These are phyloP conservation scores for Crucibulum laeve DNA, from an alignment of 768 basidiomycete genomes.

Conservation along the genomic window DNA sequence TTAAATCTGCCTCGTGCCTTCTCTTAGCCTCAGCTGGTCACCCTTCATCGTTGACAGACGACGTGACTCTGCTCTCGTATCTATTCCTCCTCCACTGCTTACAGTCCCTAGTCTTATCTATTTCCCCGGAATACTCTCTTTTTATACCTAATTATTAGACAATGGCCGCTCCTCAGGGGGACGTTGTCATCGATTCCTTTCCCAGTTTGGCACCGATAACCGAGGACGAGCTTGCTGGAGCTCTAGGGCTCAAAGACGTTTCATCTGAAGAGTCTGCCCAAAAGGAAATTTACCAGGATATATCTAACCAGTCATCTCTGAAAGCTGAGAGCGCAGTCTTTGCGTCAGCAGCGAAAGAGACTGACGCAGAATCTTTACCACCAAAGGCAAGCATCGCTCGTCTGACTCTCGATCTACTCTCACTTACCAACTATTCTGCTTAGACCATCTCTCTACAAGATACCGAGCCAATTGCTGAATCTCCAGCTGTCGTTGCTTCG, in stretches of 20 bases:
- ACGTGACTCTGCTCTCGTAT: background rate
- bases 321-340: too few relatives aligned
- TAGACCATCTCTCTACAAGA: too few relatives aligned
- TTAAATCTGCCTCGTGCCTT: too few relatives aligned
- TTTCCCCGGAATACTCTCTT: conserved; percentile 9
- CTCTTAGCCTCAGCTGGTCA: too few relatives aligned
- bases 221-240: background rate
- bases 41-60: background rate
- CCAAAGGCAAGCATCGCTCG: too few relatives aligned
- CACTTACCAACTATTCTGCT: too few relatives aligned
- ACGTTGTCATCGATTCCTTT: background rate
- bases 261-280: background rate
- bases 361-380: too few relatives aligned
- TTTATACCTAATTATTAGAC: conserved; percentile 12
- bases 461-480: too few relatives aligned
- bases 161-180: conserved; percentile 13
- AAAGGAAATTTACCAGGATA: background rate
- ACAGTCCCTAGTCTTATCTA: conserved; percentile 2
- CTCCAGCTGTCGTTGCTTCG: too few relatives aligned
- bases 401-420: too few relatives aligned
- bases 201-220: background rate
- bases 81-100: background rate
- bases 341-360: too few relatives aligned
- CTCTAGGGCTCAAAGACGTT: background rate
- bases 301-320: background rate